Conservation (phyloP, 306 rosid genomes). For the Trifolium dubium region DNA sequence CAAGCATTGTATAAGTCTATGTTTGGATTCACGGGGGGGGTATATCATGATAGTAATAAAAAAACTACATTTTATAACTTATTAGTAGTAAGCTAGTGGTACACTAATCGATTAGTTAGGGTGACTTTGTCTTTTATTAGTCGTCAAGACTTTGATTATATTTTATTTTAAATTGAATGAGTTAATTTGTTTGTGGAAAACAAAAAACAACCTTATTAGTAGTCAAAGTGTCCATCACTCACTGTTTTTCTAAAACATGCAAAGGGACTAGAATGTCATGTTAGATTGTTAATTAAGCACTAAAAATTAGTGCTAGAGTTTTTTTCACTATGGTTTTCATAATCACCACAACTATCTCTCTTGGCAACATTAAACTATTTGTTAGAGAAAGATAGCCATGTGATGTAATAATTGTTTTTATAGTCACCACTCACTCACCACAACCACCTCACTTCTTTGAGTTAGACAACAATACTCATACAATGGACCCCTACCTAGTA, state of each 20-base stretch:
- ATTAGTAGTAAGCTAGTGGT: too few species aligned
- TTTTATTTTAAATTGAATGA: too few species aligned
- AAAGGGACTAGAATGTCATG: not conserved
- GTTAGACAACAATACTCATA: not conserved
- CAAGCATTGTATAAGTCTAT: too few species aligned
- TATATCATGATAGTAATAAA: too few species aligned
- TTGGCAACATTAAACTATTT: not conserved
- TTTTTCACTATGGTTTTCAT: not conserved
- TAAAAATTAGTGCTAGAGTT: not conserved
- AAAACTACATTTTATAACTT: too few species aligned
- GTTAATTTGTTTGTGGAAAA: too few species aligned
- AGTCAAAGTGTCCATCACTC: too few species aligned
- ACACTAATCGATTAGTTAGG: too few species aligned
- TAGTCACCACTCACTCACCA: conserved; percentile 23
- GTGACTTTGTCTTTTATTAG: too few species aligned
- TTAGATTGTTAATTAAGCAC: conserved; percentile 18
- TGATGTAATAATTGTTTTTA: conserved; percentile 24
- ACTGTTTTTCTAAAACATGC: not conserved
- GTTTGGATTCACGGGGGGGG: too few species aligned
- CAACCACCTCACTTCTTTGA: conserved; percentile 1
- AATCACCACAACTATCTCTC: conserved; percentile 8
- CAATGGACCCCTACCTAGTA: conserved; percentile 6
- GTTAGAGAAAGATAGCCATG: conserved; percentile 9
- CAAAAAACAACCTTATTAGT: too few species aligned
- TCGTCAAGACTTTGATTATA: too few species aligned